Conservation (phyloP, 495 filamentous ascomycete species). For the Penicillium cosmopolitanum region DNA sequence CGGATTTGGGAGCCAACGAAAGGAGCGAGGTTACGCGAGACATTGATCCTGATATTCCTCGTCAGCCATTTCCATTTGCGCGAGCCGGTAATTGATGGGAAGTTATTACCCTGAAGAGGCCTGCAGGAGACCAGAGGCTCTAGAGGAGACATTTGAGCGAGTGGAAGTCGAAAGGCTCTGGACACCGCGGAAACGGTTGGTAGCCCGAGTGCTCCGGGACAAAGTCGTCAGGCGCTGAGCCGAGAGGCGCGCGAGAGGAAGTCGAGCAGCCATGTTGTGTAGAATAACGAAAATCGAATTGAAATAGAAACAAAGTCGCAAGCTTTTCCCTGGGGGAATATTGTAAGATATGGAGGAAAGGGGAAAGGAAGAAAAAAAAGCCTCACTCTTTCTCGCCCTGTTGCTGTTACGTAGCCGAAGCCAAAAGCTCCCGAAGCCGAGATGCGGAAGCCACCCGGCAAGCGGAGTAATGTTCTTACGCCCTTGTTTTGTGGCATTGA, state of each 20-base stretch:
- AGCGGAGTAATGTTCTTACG: constrained; percentile 50
- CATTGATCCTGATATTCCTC: constrained; percentile 25
- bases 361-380: constrained; percentile 11
- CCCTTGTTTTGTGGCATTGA: background rate
- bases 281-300: constrained; percentile 1
- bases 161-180: constrained; percentile 32
- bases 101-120: constrained; percentile 34
- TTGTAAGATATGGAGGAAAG: background rate
- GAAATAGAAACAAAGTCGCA: constrained; percentile 12
- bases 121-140: constrained; percentile 35
- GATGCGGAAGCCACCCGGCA: constrained; percentile 26
- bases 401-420: constrained; percentile 34
- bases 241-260: constrained; percentile 43
- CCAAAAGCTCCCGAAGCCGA: constrained; percentile 29
- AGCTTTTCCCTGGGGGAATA: background rate
- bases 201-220: constrained; percentile 32
- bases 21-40: constrained; percentile 34
- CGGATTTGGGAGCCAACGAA: constrained; percentile 41
- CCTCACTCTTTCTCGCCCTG: constrained; percentile 7
- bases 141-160: constrained; percentile 24
- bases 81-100: background rate
- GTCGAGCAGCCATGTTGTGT: constrained; percentile 46
- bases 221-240: constrained; percentile 38
- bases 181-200: constrained; percentile 28
- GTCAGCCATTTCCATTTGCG: constrained; percentile 21